Evolutionary conservation across 306 rosid genomes (phyloP), one percentile per base, ranked within the genome.

Genomic region (Cyamopsis tetragonoloba): DNA sequence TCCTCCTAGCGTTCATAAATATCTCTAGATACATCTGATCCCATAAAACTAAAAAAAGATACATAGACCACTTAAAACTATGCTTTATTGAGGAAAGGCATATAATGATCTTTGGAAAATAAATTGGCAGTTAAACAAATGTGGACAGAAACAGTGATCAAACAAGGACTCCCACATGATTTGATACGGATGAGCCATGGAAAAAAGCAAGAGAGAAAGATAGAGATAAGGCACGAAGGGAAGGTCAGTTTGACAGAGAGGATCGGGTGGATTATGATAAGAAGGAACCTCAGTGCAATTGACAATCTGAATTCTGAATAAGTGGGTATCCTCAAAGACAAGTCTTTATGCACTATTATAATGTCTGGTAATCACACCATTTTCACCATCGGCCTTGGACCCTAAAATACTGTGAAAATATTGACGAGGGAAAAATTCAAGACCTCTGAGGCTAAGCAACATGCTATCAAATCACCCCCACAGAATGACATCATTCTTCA

Each of bases 401-500:
- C 57, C 47, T 26, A 26, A 66, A 66, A 47, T 26, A 26, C 9
- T 34, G n/a, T n/a, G 13, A 23, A 17, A 26, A 44, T 3, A 5
- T 15, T 15, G 51, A 61, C 0, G 28, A 39, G 47, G 30, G 15
- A 60, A 32, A 14, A 1, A 22, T 30, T 14, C 67, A 54, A 66
- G 31, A 34, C 15, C 49, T n/a, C n/a, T 31, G 37, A 41, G 17
- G 34, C 17, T 48, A 62, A 13, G 35, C 23, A 60, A 42, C 32
- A 49, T 8, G 7, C 41, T 42, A 61, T 23, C n/a, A n/a, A n/a
- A n/a, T n/a, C n/a, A 37, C 28, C 18, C 20, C 19, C 15, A 38
- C 37, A 11, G 13, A 69, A 51, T 3, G 50, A 53, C 38, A 77
- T 61, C 44, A 49, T 48, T 46, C 30, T 57, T 15, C 59, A 22